Percentiles rank a stretch among this genome's conserved stretches.
Evolutionary conservation across 148 eudicot genomes (phyloP).

Genomic region (Polygonum aviculare): DNA sequence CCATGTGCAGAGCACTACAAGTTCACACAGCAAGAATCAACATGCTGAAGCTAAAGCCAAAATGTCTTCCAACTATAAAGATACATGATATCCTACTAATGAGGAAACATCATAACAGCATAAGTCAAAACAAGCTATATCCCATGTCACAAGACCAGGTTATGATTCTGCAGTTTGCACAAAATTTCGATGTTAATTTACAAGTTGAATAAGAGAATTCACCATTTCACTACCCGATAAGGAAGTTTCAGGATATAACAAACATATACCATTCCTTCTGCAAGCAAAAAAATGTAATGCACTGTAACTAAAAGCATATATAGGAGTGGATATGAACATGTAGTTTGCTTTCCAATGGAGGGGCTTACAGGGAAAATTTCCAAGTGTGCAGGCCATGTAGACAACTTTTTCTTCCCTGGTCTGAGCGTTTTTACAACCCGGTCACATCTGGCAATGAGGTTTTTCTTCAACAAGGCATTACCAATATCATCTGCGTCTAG

Average conservation of each 20-base stretch:
- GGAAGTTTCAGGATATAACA: background rate
- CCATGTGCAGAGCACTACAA: background rate
- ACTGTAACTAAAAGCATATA: background rate
- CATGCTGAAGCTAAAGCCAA: background rate
- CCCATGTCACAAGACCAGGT: background rate
- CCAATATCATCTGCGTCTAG: conserved; percentile 83
- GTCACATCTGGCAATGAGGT: conserved; percentile 87
- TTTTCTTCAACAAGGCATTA: conserved; percentile 60
- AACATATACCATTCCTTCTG: background rate
- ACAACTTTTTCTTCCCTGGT: conserved; percentile 91
- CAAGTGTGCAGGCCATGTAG: conserved; percentile 98
- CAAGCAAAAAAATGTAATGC: background rate
- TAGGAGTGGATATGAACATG: background rate
- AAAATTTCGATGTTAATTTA: background rate
- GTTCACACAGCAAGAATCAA: background rate
- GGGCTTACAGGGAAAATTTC: conserved; percentile 74
- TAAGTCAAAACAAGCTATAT: background rate
- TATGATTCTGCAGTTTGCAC: background rate
- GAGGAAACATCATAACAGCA: background rate
- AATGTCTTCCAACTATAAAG: background rate
- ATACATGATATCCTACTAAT: background rate
- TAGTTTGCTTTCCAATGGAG: background rate
- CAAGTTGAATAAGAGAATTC: background rate
- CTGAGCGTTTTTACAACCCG: conserved; percentile 94
- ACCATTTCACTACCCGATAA: background rate